Evolutionary conservation across 441 rosid genomes (phyloP), one percentile per base, ranked within the genome.

Genomic region (Adansonia rubrostipa): DNA sequence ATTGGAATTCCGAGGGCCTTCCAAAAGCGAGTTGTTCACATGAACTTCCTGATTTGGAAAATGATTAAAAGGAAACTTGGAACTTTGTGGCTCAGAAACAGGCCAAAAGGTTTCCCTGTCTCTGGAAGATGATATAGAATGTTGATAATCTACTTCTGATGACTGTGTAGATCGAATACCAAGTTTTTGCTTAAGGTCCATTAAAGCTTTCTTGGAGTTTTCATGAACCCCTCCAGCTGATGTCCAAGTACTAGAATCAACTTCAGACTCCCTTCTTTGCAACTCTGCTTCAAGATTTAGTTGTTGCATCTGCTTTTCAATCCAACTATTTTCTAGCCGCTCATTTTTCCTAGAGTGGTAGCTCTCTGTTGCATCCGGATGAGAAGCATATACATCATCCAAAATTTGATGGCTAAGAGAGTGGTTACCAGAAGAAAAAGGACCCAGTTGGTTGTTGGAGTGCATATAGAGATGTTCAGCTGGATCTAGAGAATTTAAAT

Each of bases 151-250:
- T 28, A 53, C 65, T 72, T 82, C 79, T 50, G 79, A 45, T 9
- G 85, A 78, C 57, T 78, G 78, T 19, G 64, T 72, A 60, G 84
- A 66, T 36, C 80, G 86, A 69, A 61, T 78, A 47, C 80, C 81
- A 15, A 78, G 78, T 28, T 83, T 86, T 71, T 80, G 86, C 50
- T 85, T 82, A 28, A 85, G 60, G 50, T 88, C 86, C 86, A 86
- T 78, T 57, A 88, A 77, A 63, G 82, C 79, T 84, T 65, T 81
- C 53, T 78, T 85, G 6, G 87, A 81, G 58, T 85, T 83, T 42
- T 79, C 86, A 44, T 81, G 84, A 81, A 84, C 75, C 17, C 51
- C 44, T 56, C 79, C 82, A 71, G 80, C 84, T 5, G 90, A 80
- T 74, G 77, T 45, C 88, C 86, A 87, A 15, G 62, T 15, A 24